Evolutionary conservation across 768 basidiomycete species (phyloP), one percentile per base, ranked within the genome.

Genomic region (Sutorius australiensis): DNA sequence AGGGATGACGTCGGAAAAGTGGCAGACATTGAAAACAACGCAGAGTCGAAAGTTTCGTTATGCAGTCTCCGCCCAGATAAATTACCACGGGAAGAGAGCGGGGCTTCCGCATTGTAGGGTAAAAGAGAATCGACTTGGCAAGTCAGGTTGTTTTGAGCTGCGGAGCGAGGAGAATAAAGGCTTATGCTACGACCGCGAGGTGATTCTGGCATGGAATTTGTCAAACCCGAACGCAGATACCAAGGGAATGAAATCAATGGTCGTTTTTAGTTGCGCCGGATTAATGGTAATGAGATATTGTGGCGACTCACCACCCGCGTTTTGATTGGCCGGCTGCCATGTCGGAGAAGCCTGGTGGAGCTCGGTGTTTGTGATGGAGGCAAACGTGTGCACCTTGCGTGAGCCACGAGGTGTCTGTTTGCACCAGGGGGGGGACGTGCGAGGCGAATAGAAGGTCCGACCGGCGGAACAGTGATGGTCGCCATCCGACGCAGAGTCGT

Each of bases 151-250:
- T 37, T 56, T 56, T 61, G 55, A n/a, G 21, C 59, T 64, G 66
- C 62, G 62, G 58, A 57, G 47, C 59, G 64, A 60, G 66, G 62
- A 58, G 66, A 69, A 51, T 60, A 62, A 16, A 67, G 66, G 52
- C 66, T 71, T 28, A 70, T 64, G 56, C 66, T 69, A 56, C 69
- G 68, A 40, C 66, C 66, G 61, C 64, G 68, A 61, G 60, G 63
- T 59, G 61, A 59, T 43, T 46, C 66, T 68, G 53, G 45, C 47
- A 61, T 53, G 57, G 51, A 54, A 61, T 68, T 61, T 47, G 59
- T 53, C 37, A 38, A 16, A 40, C 41, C 56, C 50, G 16, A 58
- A 53, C 44, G 50, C 42, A 59, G 60, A 60, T 58, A 48, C 51
- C 57, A 56, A 56, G 52, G 46, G 49, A 21, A 52, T 51, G 52